Conservation (phyloP, 139 green algal genomes). For the Chlorella sorokiniana region DNA sequence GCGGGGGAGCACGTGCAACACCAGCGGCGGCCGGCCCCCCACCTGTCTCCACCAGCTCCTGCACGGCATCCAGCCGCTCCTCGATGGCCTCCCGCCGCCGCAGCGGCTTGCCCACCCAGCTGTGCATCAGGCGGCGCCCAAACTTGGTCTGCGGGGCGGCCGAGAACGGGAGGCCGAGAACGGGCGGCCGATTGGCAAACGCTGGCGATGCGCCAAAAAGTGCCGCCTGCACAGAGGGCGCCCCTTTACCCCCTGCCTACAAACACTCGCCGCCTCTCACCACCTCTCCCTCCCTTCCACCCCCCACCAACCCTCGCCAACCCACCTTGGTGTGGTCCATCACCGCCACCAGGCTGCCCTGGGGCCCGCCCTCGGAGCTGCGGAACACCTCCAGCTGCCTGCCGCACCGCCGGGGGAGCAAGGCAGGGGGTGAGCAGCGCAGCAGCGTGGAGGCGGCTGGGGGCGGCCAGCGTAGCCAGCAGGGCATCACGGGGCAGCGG, state of each 20-base stretch:
- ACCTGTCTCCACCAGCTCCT: constrained; percentile 61
- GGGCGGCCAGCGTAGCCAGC: no score
- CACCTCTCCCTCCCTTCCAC: neutral
- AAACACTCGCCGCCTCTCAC: neutral
- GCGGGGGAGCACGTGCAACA: neutral
- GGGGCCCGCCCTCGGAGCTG: constrained; percentile 42
- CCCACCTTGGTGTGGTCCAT: constrained; percentile 71
- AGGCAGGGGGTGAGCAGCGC: neutral
- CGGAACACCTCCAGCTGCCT: constrained; percentile 60
- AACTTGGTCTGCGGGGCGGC: constrained; percentile 48
- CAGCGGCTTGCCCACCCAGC: constrained; percentile 79
- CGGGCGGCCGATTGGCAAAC: no score
- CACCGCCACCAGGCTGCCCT: constrained; percentile 82
- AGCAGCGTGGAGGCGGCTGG: neutral
- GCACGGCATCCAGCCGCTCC: constrained; percentile 75
- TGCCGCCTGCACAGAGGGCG: neutral
- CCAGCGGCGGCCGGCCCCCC: neutral
- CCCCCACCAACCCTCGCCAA: neutral
- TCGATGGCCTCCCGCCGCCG: constrained; percentile 49
- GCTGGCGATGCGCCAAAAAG: neutral
- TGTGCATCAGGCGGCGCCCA: constrained; percentile 74
- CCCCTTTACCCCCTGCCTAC: neutral
- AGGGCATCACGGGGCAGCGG: no score
- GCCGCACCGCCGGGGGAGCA: neutral
- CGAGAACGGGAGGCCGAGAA: neutral